Percentiles rank a stretch among this genome's conserved stretches.
Evolutionary conservation across 306 rosid genomes (phyloP).

Genomic region (Senna siamea): DNA sequence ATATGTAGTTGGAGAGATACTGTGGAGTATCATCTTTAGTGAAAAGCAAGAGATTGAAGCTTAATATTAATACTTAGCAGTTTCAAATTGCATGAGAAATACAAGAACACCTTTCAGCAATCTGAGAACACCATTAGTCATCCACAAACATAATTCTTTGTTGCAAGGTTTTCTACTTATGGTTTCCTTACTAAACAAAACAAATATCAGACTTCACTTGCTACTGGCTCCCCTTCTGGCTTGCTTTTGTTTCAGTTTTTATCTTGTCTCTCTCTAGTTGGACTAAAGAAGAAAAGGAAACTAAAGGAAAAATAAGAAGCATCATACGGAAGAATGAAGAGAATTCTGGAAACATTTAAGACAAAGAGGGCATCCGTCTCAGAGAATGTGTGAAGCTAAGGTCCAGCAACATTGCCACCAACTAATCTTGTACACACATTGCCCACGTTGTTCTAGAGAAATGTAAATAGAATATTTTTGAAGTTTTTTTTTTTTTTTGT

Average conservation of each 20-base stretch:
- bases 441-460: too few species aligned
- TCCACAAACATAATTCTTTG: not conserved
- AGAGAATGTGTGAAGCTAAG: too few species aligned
- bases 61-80: not conserved
- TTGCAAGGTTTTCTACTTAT: not conserved
- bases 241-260: not conserved
- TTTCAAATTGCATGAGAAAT: too few species aligned
- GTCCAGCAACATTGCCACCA: too few species aligned
- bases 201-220: not conserved
- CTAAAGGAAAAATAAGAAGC: not conserved
- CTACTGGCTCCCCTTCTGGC: not conserved
- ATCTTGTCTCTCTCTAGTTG: not conserved
- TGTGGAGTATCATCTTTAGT: not conserved
- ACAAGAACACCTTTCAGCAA: not conserved
- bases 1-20: not conserved
- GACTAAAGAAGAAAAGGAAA: not conserved
- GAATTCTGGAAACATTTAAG: too few species aligned
- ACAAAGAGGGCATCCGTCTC: too few species aligned
- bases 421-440: too few species aligned
- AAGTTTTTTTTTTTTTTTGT: too few species aligned
- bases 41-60: slow-evolving; percentile 1
- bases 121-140: not conserved
- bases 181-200: not conserved
- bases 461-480: too few species aligned
- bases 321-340: too few species aligned